Base-by-base conservation (phyloP, 73 alveolate genomes). In the Effrenium voratum region DNA sequence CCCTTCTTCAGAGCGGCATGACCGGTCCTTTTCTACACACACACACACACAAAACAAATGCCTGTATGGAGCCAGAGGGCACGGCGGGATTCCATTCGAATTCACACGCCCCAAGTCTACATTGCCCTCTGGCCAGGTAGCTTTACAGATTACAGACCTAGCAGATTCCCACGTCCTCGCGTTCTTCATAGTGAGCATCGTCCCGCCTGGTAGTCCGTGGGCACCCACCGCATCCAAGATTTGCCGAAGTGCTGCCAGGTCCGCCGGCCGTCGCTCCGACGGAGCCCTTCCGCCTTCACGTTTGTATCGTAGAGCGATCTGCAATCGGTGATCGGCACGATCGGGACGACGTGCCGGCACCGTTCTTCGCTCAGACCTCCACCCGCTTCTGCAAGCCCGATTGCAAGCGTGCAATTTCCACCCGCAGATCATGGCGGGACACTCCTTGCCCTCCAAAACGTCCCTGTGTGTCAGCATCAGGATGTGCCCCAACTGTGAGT, bases 401-500 rank as follows among this genome's bases (percentile, higher is more conserved):
- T 55, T 55, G 32, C 92, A 46, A 0, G 92, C 70, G 28, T 46
- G 75, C 0, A 73, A 81, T 30, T 50, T 13, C 92, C 92, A 81
- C 2, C 28, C 70, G 1, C 24, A 55, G 1, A 76, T 38, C 0
- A 46, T 3, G 8, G 60, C 41, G 38, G 13, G 32, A 16, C 34
- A 55, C 10, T 55, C 24, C 0, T 76, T 15, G 22, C 86, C 86
- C 10, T 13, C 38, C 24, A 76, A 24, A 16, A 76, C 59, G 26
- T 76, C 24, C 41, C 59, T 43, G 24, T 43, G n/a, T 13, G 52
- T 16, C 0, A 76, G 40, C 4, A 76, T 34, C 19, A 43, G 40
- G 41, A 76, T 12, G 38, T 76, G 86, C 34, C 86, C 86, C 0
- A 76, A 59, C 43, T 76, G 86, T 12, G 86, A 76, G 16, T 76